Base-by-base conservation (phyloP, 495 filamentous ascomycete species). In the Talaromyces proteolyticus region DNA sequence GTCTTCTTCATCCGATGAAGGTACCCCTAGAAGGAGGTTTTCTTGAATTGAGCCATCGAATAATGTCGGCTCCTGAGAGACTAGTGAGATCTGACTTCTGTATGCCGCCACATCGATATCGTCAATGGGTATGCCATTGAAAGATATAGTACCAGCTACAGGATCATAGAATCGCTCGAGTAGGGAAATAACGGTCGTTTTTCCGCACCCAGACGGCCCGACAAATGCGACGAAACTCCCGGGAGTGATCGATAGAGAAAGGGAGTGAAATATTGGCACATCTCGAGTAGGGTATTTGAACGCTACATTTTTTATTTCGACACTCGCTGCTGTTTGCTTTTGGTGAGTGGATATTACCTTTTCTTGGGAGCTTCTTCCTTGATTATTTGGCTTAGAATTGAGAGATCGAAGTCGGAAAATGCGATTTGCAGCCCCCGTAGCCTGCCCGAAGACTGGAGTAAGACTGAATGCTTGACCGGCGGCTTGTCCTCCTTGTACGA, bases 141-240 rank as follows among this genome's bases (percentile, higher is more conserved):
- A 58, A 0, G 73, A 52, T 26, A 88, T 80, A 25, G 54, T 56
- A 19, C 85, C 84, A 18, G 64, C 62, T 4, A 60, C 63, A 0
- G 75, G 63, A 20, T 79, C 69, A 58, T 88, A 88, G 60, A 88
- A 86, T 18, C 75, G 46, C 63, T 85, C 82, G 1, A 89, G 62
- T 0, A 89, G 65, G 3, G 77, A 77, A 16, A 88, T 73, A 19
- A 85, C 69, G 14, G 81, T 88, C 1, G 78, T 84, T 56, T 92
- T 92, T 11, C 88, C 88, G 23, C 80, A 86, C 17, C 88, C 88
- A 0, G 76, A 82, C 0, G 84, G 68, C 2, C 88, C 88, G 6
- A 89, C 86, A 14, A 92, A 69, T 0, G 84, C 88, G 3, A 77
- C 79, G 50, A 79, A 85, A 51, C 84, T 75, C 1, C 86, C 86